Evolutionary conservation across 176 grass and related monocot species (phyloP).

Genomic region (Alloteropsis semialata): DNA sequence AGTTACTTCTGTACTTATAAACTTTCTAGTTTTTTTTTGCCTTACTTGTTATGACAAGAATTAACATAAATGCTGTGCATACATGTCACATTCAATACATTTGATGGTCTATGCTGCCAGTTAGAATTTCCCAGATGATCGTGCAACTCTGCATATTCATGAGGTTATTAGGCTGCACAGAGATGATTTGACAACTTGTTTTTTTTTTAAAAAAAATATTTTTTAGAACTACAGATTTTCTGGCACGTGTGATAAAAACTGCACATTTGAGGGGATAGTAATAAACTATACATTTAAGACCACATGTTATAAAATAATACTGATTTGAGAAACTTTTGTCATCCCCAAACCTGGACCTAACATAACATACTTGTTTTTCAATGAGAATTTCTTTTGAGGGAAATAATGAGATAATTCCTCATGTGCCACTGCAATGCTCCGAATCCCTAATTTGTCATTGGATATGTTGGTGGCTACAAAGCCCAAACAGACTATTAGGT

Average conservation of each 20-base stretch:
- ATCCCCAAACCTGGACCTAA: background rate
- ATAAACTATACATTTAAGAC: background rate
- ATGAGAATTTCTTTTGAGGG: no score
- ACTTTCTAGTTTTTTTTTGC: background rate
- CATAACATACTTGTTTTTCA: background rate
- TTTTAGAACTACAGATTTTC: background rate
- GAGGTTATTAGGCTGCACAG: background rate
- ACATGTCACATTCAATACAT: background rate
- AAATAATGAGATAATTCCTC: no score
- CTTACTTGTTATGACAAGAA: background rate
- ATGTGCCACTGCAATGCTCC: no score
- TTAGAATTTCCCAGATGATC: background rate
- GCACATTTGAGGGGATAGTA: background rate
- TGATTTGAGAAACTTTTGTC: background rate
- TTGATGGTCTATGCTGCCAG: background rate
- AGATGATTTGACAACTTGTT: background rate
- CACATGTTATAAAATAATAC: background rate
- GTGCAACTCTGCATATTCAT: background rate
- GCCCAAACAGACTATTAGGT: no score
- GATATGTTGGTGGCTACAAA: no score
- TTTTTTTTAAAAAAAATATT: background rate
- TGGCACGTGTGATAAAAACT: background rate
- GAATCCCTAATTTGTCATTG: no score
- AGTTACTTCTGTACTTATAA: background rate
- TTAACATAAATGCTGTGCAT: background rate